These are phyloP conservation scores for Cyberlindnera veronae DNA, from an alignment of 805 yeast species.

Conservation along the genomic window DNA sequence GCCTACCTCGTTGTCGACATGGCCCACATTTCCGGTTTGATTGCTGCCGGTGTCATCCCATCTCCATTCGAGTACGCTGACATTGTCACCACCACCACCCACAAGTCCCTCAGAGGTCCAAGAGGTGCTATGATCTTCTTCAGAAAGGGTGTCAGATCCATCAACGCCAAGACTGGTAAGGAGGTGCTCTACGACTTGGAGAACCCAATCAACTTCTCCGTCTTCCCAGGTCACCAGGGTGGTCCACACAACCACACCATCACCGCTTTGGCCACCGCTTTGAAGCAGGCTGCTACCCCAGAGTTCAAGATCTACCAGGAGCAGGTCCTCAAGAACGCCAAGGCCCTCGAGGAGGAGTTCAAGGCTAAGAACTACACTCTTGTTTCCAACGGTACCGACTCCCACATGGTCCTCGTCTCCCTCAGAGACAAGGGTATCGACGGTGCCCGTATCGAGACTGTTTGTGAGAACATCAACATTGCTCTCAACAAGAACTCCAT, in stretches of 20 bases:
- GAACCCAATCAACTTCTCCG: conserved; percentile 89
- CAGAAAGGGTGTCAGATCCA: conserved; percentile 88
- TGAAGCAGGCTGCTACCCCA: conserved; percentile 86
- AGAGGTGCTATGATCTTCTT: conserved; percentile 99
- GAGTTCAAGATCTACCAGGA: conserved; percentile 86
- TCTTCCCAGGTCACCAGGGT: conserved; percentile 99
- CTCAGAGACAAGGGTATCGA: conserved; percentile 74
- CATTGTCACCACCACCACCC: conserved; percentile 97
- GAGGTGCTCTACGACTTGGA: conserved; percentile 85
- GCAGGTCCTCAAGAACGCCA: conserved; percentile 78
- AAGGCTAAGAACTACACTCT: conserved; percentile 60
- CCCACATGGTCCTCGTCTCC: conserved; percentile 85
- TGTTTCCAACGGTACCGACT: conserved; percentile 93
- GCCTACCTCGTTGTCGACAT: conserved; percentile 95
- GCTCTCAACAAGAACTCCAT: conserved; percentile 96
- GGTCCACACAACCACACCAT: conserved; percentile 99
- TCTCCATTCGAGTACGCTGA: conserved; percentile 97
- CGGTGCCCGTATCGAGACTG: conserved; percentile 94
- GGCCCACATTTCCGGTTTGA: conserved; percentile 97
- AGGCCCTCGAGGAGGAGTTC: conserved; percentile 69
- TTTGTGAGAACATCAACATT: conserved; percentile 84
- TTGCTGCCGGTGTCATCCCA: conserved; percentile 93
- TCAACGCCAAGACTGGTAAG: conserved; percentile 72
- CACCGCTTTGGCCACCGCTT: conserved; percentile 91
- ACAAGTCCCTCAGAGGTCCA: conserved; percentile 98